These are phyloP conservation scores for Aurantiochytrium sp. DNA, from an alignment of 108 stramenopile species.

Conservation along the genomic window DNA sequence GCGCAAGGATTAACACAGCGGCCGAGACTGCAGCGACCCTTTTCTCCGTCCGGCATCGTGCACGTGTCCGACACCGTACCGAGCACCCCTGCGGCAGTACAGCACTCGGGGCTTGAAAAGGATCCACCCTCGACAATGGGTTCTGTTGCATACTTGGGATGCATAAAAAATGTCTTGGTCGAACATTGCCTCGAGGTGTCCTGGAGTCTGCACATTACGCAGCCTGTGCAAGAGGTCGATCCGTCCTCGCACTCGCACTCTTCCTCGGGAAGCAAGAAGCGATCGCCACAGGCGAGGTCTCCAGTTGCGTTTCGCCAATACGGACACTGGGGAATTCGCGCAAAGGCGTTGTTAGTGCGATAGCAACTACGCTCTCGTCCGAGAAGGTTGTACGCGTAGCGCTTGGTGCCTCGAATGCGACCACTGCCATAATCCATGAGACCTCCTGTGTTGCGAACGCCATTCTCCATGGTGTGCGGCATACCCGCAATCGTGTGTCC, in stretches of 20 bases:
- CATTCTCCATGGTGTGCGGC: not conserved
- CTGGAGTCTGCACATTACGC: not conserved
- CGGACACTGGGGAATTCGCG: not conserved
- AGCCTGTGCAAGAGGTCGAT: not conserved
- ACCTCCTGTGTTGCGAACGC: not conserved
- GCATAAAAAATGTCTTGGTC: not conserved
- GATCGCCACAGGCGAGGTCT: not conserved
- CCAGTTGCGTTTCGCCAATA: not conserved
- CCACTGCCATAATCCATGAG: not conserved
- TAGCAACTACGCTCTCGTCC: not conserved
- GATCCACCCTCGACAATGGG: not conserved
- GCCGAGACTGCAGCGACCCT: not conserved
- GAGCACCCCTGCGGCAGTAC: not conserved
- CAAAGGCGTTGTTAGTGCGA: not conserved
- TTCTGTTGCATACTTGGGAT: not conserved
- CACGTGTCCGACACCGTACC: not conserved
- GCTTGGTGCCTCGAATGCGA: not conserved
- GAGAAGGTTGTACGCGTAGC: not conserved
- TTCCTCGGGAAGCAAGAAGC: not conserved
- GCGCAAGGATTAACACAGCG: not conserved
- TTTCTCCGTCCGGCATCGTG: not conserved
- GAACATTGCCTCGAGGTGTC: not conserved
- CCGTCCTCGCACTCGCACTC: not conserved
- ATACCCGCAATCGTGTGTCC: not conserved
- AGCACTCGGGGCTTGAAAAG: not conserved